Evolutionary conservation across 2,329 filamentous ascomycete species (phyloP).

Genomic region (Colletotrichum sidae): DNA sequence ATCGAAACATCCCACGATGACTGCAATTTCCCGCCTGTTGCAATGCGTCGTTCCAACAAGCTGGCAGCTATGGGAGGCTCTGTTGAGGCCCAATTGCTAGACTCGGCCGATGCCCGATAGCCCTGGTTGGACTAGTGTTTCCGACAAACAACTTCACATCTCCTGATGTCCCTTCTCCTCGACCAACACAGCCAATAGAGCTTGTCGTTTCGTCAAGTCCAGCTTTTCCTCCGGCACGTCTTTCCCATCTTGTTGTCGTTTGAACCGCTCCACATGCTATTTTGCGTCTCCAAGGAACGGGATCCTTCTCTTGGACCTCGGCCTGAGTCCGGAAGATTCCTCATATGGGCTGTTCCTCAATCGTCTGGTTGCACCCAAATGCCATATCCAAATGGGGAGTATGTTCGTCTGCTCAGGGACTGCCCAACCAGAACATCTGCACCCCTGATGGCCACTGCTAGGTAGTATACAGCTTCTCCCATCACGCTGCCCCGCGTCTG

Average conservation of each 20-base stretch:
- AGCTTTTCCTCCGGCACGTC: background rate
- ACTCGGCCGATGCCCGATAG: conserved; percentile 21
- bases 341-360: background rate
- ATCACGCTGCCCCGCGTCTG: conserved; percentile 4
- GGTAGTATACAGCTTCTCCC: conserved; percentile 21
- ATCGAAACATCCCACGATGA: background rate
- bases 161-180: conserved; percentile 20
- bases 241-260: conserved; percentile 13
- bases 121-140: conserved; percentile 27
- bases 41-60: background rate
- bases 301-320: conserved; percentile 7
- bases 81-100: conserved; percentile 14
- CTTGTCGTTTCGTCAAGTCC: conserved; percentile 10
- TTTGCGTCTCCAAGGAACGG: background rate
- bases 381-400: conserved; percentile 1
- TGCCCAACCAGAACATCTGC: conserved; percentile 6
- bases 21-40: conserved; percentile 9
- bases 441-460: conserved; percentile 4
- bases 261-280: background rate
- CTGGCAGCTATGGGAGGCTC: conserved; percentile 12
- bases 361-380: background rate
- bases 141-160: conserved; percentile 23
- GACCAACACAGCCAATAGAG: background rate
- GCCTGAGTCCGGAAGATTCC: background rate
- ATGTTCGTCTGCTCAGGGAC: background rate